Evolutionary conservation across 495 filamentous ascomycete species (phyloP).

Genomic region (Durotheca rogersii): DNA sequence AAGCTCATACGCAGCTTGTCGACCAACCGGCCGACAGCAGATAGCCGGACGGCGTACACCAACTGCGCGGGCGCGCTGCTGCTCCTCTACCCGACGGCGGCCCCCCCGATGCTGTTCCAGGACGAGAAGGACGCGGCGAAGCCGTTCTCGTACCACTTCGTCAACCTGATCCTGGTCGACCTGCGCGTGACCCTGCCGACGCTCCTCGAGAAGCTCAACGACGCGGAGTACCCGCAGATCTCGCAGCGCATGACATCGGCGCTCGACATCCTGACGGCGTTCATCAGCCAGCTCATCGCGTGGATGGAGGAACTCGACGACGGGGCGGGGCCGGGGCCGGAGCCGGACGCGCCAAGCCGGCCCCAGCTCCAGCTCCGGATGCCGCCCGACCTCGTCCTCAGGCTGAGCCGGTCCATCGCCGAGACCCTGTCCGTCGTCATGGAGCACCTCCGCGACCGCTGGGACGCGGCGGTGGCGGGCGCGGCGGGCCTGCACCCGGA

Average conservation of each 20-base stretch:
- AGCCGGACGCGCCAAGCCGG: neutral
- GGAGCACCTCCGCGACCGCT: constrained; percentile 66
- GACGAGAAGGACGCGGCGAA: constrained; percentile 40
- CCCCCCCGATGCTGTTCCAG: constrained; percentile 51
- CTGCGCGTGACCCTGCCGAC: constrained; percentile 61
- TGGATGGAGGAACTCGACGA: constrained; percentile 43
- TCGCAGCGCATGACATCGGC: constrained; percentile 57
- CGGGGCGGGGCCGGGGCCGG: constrained; percentile 21
- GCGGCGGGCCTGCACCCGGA: constrained; percentile 55
- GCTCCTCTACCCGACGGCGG: constrained; percentile 47
- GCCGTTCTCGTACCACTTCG: constrained; percentile 59
- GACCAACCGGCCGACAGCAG: constrained; percentile 46
- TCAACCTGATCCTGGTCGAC: constrained; percentile 61
- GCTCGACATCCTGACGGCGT: constrained; percentile 59
- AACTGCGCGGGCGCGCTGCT: constrained; percentile 55
- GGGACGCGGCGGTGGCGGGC: constrained; percentile 58
- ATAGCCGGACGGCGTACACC: constrained; percentile 50
- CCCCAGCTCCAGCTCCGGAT: constrained; percentile 34
- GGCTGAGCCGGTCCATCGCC: constrained; percentile 56
- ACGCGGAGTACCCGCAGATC: constrained; percentile 45
- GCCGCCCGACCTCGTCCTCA: constrained; percentile 56
- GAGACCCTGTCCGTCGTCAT: constrained; percentile 59
- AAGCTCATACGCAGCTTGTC: constrained; percentile 47
- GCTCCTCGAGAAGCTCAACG: constrained; percentile 56
- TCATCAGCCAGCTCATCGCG: constrained; percentile 58